Evolutionary conservation across 176 grass and related monocot genomes (phyloP).

Genomic region (Puya raimondii): DNA sequence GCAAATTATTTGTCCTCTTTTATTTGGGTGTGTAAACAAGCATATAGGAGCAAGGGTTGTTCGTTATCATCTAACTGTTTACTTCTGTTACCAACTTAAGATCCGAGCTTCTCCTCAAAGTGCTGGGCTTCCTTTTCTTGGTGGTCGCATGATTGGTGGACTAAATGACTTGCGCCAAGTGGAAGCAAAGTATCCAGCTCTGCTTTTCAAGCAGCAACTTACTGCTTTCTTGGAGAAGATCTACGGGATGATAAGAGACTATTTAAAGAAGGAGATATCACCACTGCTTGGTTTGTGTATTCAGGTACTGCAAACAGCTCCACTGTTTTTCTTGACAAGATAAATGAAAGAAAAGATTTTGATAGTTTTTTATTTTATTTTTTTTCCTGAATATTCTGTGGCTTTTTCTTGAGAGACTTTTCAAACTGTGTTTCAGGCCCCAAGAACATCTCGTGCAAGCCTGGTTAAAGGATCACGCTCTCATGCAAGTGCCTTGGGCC

Average conservation of each 20-base stretch:
- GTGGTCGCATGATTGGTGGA: conserved; percentile 59
- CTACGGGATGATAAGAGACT: conserved; percentile 96
- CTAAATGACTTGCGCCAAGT: conserved; percentile 85
- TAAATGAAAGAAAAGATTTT: not conserved
- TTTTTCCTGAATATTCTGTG: conserved; percentile 2
- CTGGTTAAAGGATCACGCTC: conserved; percentile 97
- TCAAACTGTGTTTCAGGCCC: conserved; percentile 50
- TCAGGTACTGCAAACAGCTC: conserved; percentile 40
- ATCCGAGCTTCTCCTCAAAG: conserved; percentile 85
- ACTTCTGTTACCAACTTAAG: conserved; percentile 24
- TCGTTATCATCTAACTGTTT: conserved; percentile 4
- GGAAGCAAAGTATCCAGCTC: conserved; percentile 98
- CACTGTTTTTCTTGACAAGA: not conserved
- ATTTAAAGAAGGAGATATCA: conserved; percentile 98
- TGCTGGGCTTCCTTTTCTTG: conserved; percentile 57
- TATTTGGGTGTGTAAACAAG: not conserved
- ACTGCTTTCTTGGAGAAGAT: conserved; percentile 99
- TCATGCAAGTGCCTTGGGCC: conserved; percentile 82
- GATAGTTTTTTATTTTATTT: too few species aligned
- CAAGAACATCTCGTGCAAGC: conserved; percentile 91
- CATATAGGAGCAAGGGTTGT: not conserved
- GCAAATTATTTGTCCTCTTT: conserved; percentile 3
- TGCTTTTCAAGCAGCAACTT: conserved; percentile 99
- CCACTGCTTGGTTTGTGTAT: conserved; percentile 94
- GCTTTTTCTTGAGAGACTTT: not conserved